Evolutionary conservation across 2,329 filamentous ascomycete species (phyloP), one percentile per base, ranked within the genome.

Genomic region (Cercospora nicotianae): DNA sequence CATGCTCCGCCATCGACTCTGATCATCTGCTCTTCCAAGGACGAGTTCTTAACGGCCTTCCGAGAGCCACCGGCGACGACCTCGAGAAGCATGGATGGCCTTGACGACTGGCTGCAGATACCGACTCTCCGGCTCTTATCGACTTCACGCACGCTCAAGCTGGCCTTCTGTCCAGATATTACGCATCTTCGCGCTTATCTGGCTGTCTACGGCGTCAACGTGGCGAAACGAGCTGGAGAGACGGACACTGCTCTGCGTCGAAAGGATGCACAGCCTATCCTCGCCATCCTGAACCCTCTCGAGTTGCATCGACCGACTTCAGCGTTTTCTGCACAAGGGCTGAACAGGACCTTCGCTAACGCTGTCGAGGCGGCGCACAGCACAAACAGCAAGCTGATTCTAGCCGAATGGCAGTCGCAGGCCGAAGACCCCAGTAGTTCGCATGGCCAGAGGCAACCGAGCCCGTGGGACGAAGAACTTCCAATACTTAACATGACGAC

Each of bases 181-280:
- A 88, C 91, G 23, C 89, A 91, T 77, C 86, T 97, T 6, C 89
- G 92, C 64, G 92, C 92, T 39, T 92, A 90, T 74, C 83, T 97
- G 9, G 70, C 74, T 12, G 67, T 58, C 26, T 70, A 72, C 65
- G 68, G 62, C 60, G 62, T 60, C 18, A 69, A 65, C 8, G 64
- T 71, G 33, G 28, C 66, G 5, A 62, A 64, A 16, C 66, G 64
- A 23, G 30, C 57, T 26, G 23, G 20, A n/a, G 63, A 60, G 39
- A 18, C 20, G 23, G 65, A 67, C 31, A 68, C 39, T 31, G 67
- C 53, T 10, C 51, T 70, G 18, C 65, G 70, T 20, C 61, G 66
- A 30, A 36, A 61, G 18, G 55, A 61, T 26, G 69, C 62, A 5
- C 51, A 55, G n/a, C 84, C 86, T 0, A 77, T 84, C 23, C 79